Conservation (phyloP, 352 stramenopile species). For the Globisporangium heterothallicum region DNA sequence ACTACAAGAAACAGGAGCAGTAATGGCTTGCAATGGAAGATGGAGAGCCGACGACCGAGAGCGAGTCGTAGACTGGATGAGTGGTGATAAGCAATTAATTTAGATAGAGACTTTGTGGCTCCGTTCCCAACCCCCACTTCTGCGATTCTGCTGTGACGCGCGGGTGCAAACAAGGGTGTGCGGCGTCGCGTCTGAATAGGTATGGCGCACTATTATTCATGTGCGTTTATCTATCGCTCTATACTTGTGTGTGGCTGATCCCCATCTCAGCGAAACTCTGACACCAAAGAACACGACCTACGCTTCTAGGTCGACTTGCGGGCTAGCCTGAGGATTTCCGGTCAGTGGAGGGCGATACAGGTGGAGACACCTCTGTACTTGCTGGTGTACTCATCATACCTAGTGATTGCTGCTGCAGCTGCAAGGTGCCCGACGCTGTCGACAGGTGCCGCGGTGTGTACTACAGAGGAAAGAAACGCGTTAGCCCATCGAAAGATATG, state of each 20-base stretch:
- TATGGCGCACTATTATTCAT: no score
- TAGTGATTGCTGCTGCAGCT: neutral
- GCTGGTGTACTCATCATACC: neutral
- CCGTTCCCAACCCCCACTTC: no score
- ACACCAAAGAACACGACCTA: no score
- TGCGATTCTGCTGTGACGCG: no score
- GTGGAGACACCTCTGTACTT: neutral
- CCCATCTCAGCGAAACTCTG: no score
- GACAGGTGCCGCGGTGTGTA: constrained; percentile 6
- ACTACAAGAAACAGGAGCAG: constrained; percentile 73
- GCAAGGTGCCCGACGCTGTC: neutral
- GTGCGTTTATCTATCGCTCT: neutral
- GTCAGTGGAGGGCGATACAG: neutral
- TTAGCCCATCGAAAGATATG: no score
- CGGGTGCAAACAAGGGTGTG: neutral
- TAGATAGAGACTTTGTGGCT: neutral
- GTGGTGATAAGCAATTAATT: neutral
- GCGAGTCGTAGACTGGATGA: neutral
- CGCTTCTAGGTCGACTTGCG: neutral
- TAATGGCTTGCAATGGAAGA: constrained; percentile 12
- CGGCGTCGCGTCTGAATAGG: neutral
- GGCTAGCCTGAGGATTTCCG: neutral
- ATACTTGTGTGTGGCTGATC: neutral
- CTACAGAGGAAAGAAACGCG: neutral
- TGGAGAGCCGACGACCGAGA: neutral